These are phyloP conservation scores for Biscutella auriculata DNA, from an alignment of 441 rosid genomes.

Conservation along the genomic window DNA sequence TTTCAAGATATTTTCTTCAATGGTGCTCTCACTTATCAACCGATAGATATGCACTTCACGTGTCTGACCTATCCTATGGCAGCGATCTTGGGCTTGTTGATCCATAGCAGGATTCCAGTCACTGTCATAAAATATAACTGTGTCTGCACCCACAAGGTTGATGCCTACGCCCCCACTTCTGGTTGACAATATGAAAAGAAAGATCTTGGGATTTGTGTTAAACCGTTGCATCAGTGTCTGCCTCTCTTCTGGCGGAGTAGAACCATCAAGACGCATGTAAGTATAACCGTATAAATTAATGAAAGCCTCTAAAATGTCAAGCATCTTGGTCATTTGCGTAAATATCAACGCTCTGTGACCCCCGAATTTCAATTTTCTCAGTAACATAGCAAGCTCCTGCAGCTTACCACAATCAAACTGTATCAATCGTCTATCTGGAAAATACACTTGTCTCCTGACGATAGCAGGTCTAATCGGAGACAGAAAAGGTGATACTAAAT, in stretches of 20 bases:
- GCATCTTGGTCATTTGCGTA: conserved; percentile 99
- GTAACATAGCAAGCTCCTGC: conserved; percentile 89
- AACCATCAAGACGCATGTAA: conserved; percentile 98
- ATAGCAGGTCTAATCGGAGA: conserved; percentile 92
- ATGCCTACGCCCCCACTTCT: conserved; percentile 99
- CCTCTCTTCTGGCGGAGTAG: conserved; percentile 98
- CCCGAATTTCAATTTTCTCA: conserved; percentile 82
- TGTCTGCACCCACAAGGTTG: conserved; percentile 98
- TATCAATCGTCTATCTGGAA: conserved; percentile 92
- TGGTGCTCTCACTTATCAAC: conserved; percentile 94
- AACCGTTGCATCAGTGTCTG: conserved; percentile 99
- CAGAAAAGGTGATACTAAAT: conserved; percentile 63
- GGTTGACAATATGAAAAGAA: conserved; percentile 94
- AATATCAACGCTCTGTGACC: conserved; percentile 98
- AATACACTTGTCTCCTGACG: conserved; percentile 90
- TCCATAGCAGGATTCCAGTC: conserved; percentile 99
- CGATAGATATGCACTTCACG: conserved; percentile 97
- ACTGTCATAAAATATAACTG: conserved; percentile 95
- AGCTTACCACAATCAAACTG: conserved; percentile 99
- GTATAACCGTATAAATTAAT: conserved; percentile 94
- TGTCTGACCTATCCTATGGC: conserved; percentile 99
- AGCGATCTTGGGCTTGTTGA: conserved; percentile 99
- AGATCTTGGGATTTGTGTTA: conserved; percentile 94
- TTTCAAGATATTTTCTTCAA: conserved; percentile 95
- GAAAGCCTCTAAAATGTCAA: conserved; percentile 94